Percentiles rank a stretch among this genome's conserved stretches.
These are phyloP conservation scores for Yarrowia porcina DNA, from an alignment of 805 yeast genomes.

Conservation along the genomic window DNA sequence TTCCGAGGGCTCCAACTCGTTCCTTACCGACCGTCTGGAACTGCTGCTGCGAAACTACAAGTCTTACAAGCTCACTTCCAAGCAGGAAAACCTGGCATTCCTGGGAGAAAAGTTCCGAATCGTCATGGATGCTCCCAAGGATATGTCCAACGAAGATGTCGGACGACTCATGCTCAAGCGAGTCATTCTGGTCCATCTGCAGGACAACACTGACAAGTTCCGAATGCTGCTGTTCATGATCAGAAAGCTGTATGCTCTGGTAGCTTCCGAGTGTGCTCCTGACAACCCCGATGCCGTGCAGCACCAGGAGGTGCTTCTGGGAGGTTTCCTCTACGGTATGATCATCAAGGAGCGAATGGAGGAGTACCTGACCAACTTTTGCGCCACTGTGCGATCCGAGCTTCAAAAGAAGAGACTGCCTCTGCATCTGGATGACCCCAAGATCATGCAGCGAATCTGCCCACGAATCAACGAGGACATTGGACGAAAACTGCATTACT, in stretches of 20 bases:
- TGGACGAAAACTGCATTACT: conserved; percentile 91
- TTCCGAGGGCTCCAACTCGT: conserved; percentile 78
- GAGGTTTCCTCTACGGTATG: conserved; percentile 96
- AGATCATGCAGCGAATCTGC: conserved; percentile 77
- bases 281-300: conserved; percentile 99
- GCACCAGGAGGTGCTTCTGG: conserved; percentile 93
- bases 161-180: conserved; percentile 79
- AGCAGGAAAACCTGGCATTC: conserved; percentile 86
- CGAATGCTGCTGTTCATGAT: conserved; percentile 89
- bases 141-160: conserved; percentile 82
- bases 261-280: conserved; percentile 94
- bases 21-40: conserved; percentile 97
- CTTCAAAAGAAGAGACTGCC: conserved; percentile 65
- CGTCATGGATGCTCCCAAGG: conserved; percentile 85
- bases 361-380: conserved; percentile 75
- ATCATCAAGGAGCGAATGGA: conserved; percentile 94
- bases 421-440: conserved; percentile 77
- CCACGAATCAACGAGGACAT: conserved; percentile 83
- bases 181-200: conserved; percentile 84
- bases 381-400: conserved; percentile 72
- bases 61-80: conserved; percentile 69
- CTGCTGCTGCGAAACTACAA: conserved; percentile 85
- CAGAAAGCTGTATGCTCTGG: conserved; percentile 88
- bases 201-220: conserved; percentile 71
- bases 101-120: conserved; percentile 95